Base-by-base conservation (phyloP, 306 rosid genomes). In the Carpinus fangiana region DNA sequence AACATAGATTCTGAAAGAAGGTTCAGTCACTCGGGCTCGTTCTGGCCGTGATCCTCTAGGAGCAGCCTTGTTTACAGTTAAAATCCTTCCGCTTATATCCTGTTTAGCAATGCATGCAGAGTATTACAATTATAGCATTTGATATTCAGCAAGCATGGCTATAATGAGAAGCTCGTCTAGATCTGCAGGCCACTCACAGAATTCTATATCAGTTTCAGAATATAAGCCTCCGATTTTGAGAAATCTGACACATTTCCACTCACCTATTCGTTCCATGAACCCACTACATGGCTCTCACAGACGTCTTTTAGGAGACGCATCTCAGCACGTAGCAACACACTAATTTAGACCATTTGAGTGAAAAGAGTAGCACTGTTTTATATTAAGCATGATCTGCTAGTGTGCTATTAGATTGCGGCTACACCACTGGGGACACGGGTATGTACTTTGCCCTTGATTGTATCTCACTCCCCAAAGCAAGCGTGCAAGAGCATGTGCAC, bases 51-150 rank as follows among this genome's bases (percentile, higher is more conserved):
- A 4, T 70, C 98, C 99, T 84, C 86, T 91, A 21, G 99, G 93
- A 72, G 98, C 90, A 34, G 99, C 98, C 86, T 90, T 95, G 68
- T 95, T 95, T 70, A 95, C 98, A 54, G 94, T 89, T 93, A 95
- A 83, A 31, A 69, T 13, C 85, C 97, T 90, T 80, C 98, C 99
- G 71, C 81, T 82, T 67, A 92, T 45, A 6, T 95, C 98, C 99
- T 95, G 75, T 62, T 34, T 38, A 41, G 31, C 21, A 66, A 41
- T 41, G 43, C 12, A 41, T 8, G 43, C 48, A 41, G 51, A n/a
- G 4, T 36, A 66, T 18, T 10, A 66, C 72, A 66, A 20, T 8
- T 41, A 17, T 20, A 66, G 41, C 51, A 66, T 10, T 38, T 18
- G 48, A 66, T 9, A 70, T 52, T 57, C 76, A 64, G 50, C 21